Conservation (phyloP, 306 rosid genomes). For the Prunus armeniaca region DNA sequence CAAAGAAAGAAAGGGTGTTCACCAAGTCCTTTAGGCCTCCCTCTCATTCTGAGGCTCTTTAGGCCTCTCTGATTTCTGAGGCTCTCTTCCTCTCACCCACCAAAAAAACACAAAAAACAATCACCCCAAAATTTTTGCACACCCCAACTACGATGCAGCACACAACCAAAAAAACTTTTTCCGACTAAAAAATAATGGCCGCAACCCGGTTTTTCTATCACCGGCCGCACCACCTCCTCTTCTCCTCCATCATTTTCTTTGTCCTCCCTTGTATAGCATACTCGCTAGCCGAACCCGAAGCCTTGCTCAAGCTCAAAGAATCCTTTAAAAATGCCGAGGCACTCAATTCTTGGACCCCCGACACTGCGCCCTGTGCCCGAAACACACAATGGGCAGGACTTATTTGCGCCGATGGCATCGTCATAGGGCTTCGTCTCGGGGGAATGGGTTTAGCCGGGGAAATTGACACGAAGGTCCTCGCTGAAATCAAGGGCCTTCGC, state of each 20-base stretch:
- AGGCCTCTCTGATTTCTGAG: constrained; percentile 7
- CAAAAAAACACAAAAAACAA: not conserved
- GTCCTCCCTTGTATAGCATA: not conserved
- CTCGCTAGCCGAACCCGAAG: constrained; percentile 54
- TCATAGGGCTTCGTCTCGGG: constrained; percentile 52
- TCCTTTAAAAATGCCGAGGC: constrained; percentile 40
- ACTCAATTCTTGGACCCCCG: constrained; percentile 42
- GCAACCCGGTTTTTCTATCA: not conserved
- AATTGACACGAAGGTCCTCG: constrained; percentile 42
- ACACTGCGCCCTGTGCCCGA: constrained; percentile 38
- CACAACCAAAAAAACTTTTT: not conserved
- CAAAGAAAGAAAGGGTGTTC: not conserved
- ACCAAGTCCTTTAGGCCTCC: not conserved
- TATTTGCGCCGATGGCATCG: constrained; percentile 39
- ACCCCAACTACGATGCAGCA: not conserved
- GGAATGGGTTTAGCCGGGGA: constrained; percentile 45
- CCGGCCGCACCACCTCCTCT: constrained; percentile 19
- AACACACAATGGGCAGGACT: constrained; percentile 50
- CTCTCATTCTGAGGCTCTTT: constrained; percentile 5
- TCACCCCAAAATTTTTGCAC: not conserved
- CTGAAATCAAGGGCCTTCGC: constrained; percentile 42
- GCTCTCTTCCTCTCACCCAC: constrained; percentile 8
- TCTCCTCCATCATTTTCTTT: constrained; percentile 11
- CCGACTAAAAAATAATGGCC: constrained; percentile 47
- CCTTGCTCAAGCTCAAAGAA: constrained; percentile 48